phyloP scores from a whole-genome alignment of 139 green algal species.

The Limnomonas spitsbergensis region DNA sequence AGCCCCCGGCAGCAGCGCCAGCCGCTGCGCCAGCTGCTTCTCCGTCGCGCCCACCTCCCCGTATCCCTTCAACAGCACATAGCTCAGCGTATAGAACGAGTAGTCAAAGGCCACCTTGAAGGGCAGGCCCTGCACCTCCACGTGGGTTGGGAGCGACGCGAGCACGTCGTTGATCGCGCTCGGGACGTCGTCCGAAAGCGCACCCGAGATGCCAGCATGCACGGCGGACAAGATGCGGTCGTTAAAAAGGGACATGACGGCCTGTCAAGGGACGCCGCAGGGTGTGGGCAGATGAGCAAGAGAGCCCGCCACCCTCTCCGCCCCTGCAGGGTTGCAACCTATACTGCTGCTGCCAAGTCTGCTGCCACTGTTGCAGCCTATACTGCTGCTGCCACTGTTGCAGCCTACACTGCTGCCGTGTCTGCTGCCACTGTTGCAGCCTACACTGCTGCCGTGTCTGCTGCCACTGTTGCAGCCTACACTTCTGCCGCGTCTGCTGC shows the following conservation, averaged over 20 bases:
- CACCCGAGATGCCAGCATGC: constrained; percentile 18
- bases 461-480: too few relatives aligned
- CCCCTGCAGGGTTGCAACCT: too few relatives aligned
- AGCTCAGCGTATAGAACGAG: constrained; percentile 34
- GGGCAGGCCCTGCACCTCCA: constrained; percentile 39
- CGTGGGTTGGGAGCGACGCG: constrained; percentile 29
- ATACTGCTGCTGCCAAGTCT: too few relatives aligned
- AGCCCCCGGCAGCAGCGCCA: neutral
- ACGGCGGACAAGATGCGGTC: constrained; percentile 24
- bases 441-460: too few relatives aligned
- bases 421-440: too few relatives aligned
- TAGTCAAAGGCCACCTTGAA: constrained; percentile 37
- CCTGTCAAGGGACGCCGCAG: constrained; percentile 18
- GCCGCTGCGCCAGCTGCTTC: neutral
- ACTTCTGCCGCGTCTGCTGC: too few relatives aligned
- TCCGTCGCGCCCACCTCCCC: neutral
- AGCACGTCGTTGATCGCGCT: constrained; percentile 24
- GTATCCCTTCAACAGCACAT: constrained; percentile 44
- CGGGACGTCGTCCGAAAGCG: constrained; percentile 27
- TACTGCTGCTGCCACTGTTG: too few relatives aligned
- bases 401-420: too few relatives aligned
- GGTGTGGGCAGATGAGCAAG: neutral
- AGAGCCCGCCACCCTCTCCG: neutral
- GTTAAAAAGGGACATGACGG: constrained; percentile 42
- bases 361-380: too few relatives aligned